Base-by-base conservation (phyloP, 2,329 filamentous ascomycete species). In the Talaromyces islandicus region DNA sequence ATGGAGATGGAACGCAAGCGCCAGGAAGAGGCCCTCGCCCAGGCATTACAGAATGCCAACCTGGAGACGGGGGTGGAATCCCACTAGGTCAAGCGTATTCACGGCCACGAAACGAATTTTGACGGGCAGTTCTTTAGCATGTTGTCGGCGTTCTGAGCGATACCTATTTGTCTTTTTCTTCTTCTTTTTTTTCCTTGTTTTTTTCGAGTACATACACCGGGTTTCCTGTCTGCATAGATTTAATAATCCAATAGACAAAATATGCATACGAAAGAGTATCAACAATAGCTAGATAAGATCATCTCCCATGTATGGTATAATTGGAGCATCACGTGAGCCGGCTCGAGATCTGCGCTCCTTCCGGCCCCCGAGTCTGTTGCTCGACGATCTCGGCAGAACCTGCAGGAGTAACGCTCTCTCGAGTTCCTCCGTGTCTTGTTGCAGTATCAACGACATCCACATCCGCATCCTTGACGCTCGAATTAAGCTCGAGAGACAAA, bases 1-100 rank as follows among this genome's bases (percentile, higher is more conserved):
- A 82, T 83, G 69, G 86, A 91, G 63, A 85, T 89, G 75, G 88
- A 91, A 72, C 78, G 82, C 70, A 88, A 90, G 80, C 80, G 82
- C 64, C 81, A 87, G 66, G 83, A 85, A 64, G 78, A 84, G 67
- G 81, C 80, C 48, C 68, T 85, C 43, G 70, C 75, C 7, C 73
- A 78, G 63, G 78, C 78, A 29, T 63, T 81, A 61, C 67, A 75
- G 57, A 73, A 48, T 14, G 59, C 56, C 10, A 55, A 61, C 25
- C 21, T 61, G 29, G 56, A 71, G 54, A 66, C 71, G 12, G 56
- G 63, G 21, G 68, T 24, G 19, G 43, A 24, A 24, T 11, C 43
- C 4, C 24, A 52, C 35, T 38, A 38, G 35, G 14, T n/a, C 35
- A 25, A 11, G 5, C 4, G 11, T 2, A 2, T 10, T n/a, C 21